Evolutionary conservation across 768 basidiomycete genomes (phyloP).

Genomic region (Boletus sp.): DNA sequence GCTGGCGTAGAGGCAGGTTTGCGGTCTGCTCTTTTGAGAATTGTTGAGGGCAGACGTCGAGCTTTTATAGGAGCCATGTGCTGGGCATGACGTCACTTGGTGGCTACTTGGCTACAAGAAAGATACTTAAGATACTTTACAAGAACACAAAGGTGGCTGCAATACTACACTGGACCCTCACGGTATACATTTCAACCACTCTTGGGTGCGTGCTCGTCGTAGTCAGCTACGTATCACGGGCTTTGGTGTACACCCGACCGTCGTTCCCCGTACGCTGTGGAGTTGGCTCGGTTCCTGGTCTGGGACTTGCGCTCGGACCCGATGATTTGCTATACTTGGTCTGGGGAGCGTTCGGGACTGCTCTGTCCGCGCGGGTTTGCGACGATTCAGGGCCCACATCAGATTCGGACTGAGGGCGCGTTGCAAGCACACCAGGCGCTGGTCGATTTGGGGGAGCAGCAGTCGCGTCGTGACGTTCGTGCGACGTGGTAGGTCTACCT

Average conservation of each 20-base stretch:
- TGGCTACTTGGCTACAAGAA: not conserved
- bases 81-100: conserved; percentile 29
- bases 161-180: no score
- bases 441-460: not conserved
- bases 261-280: not conserved
- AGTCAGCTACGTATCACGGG: not conserved
- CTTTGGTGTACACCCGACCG: not conserved
- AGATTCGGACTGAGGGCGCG: not conserved
- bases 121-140: not conserved
- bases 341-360: not conserved
- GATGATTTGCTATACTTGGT: not conserved
- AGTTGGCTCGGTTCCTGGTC: not conserved
- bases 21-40: not conserved
- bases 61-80: conserved; percentile 21
- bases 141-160: not conserved
- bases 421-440: not conserved
- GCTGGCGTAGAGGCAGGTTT: not conserved
- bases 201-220: not conserved
- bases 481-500: conserved; percentile 12
- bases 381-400: not conserved
- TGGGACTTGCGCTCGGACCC: not conserved
- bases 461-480: not conserved
- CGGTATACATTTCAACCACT: not conserved
- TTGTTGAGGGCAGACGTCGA: conserved; percentile 17
- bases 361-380: not conserved